Evolutionary conservation across 2,329 filamentous ascomycete species (phyloP), one percentile per base, ranked within the genome.

Genomic region (Cercospora berteroae): DNA sequence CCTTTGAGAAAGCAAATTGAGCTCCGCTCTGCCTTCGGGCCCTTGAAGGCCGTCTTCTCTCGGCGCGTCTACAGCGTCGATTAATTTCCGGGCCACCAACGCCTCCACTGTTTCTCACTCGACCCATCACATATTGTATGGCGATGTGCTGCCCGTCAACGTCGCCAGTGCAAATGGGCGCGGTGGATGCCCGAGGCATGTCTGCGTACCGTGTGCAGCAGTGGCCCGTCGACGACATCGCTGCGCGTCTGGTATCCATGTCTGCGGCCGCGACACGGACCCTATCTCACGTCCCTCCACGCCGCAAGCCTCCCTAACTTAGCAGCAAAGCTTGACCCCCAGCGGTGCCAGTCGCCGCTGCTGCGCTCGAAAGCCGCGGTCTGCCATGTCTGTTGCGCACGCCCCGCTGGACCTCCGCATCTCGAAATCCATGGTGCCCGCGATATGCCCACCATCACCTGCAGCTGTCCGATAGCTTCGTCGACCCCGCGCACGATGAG

Each of bases 51-150:
- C 61, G 61, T 64, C 61, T 27, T 42, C 50, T 58, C 61, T 64
- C 61, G 61, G 61, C 61, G 60, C 60, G 61, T 64, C 61, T 57
- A 31, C 50, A 64, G 36, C 12, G 61, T 64, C 61, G 52, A 63
- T 18, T 55, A 65, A 65, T 60, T 65, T 60, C 57, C 63, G 56
- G 36, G 33, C 18, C 52, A 55, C 39, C 42, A 65, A 55, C 63
- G 56, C 56, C 56, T 65, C 36, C 56, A 60, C 36, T 48, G 52
- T 39, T 33, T 59, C 39, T 50, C 59, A 50, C 20, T 60, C 39
- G 10, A 31, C 27, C 20, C 25, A 9, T 33, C 55, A 29, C 55
- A n/a, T 13, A 2, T 52, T 29, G 25, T 57, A 33, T 33, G 27
- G 55, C 31, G 25, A 33, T 60, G 23, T 50, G 36, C 59, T 39